Base-by-base conservation (phyloP, 1,139 yeast genomes). In the Geotrichum fermentans region DNA sequence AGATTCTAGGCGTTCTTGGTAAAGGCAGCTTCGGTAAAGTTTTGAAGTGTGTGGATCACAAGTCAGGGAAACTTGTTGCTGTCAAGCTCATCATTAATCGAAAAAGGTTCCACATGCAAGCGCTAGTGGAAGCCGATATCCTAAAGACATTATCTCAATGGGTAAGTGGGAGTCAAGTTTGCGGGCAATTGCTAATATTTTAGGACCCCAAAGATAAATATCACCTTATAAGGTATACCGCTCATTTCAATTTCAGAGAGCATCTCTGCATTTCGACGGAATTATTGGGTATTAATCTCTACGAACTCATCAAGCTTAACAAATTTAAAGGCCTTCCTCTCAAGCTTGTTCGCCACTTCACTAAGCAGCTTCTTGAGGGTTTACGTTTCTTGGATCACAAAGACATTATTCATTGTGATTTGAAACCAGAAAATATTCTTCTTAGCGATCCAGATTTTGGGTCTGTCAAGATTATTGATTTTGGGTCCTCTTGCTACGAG, bases 401-500 rank as follows among this genome's bases (percentile, higher is more conserved):
- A 43, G 69, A 73, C 16, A 75, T 87, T 13, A 79, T 87, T 26
- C 96, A 87, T 61, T 86, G 95, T 59, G 96, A 87, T 63, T 87
- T n/a, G 90, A 92, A 92, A 64, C 99, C 99, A 0, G 99, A 92
- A 60, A 92, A 92, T 65, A 87, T 92, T 43, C 69, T 92, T 45
- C 71, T 92, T 37, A 80, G 86, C 49, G 80, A 83, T 49, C 82
- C 92, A 0, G 96, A 88, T 64, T 80, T 82, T 55, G 96, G 97
- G 3, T 86, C 83, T 49, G 79, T 94, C 54, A 94, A 92, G 65
- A 86, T 92, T 40, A 89, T 92, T 60, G 99, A 92, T 69, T 92
- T 94, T 70, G 99, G 99, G 0, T 81, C 94, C 7, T 96, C 98
- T 0, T 94, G 98, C 65, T 92, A 87, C 61, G 95, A 92, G 52